These are phyloP conservation scores for Westerdykella aurantiaca DNA, from an alignment of 2,329 filamentous ascomycete species.

Conservation along the genomic window DNA sequence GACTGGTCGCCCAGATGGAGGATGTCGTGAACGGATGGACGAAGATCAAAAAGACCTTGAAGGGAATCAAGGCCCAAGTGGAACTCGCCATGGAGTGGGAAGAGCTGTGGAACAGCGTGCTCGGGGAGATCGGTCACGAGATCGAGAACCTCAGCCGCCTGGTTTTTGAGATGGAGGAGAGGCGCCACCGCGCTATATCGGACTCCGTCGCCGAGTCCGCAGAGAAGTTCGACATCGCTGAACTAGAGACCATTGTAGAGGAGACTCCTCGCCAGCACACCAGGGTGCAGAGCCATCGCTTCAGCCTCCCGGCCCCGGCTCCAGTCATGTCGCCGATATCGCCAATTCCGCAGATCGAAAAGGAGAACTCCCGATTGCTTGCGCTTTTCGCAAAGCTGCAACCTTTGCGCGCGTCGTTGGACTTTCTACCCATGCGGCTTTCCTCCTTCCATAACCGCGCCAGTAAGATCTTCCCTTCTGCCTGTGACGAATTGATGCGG, in stretches of 20 bases:
- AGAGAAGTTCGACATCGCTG: slow-evolving; percentile 68
- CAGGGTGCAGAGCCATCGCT: slow-evolving; percentile 56
- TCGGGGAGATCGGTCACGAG: slow-evolving; percentile 89
- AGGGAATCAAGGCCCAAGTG: slow-evolving; percentile 79
- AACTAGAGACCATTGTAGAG: slow-evolving; percentile 89
- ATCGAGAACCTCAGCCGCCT: slow-evolving; percentile 71
- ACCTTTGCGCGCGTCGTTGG: slow-evolving; percentile 81
- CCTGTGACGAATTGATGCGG: slow-evolving; percentile 80
- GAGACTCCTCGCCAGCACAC: slow-evolving; percentile 61
- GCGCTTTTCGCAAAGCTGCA: slow-evolving; percentile 94
- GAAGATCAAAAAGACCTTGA: slow-evolving; percentile 70
- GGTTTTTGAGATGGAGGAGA: slow-evolving; percentile 97
- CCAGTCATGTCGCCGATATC: slow-evolving; percentile 56
- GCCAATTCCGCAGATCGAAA: slow-evolving; percentile 50
- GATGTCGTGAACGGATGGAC: slow-evolving; percentile 77
- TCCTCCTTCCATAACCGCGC: slow-evolving; percentile 79
- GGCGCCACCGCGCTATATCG: slow-evolving; percentile 69
- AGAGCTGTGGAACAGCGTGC: slow-evolving; percentile 87
- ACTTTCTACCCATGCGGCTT: slow-evolving; percentile 92
- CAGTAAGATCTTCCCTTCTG: slow-evolving; percentile 74
- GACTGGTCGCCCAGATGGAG: slow-evolving; percentile 84
- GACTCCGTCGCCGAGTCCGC: slow-evolving; percentile 57
- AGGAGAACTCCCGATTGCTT: slow-evolving; percentile 82
- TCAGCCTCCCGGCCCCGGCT: slow-evolving; percentile 60
- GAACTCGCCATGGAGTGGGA: slow-evolving; percentile 99